A percentile compares a stretch with the other conserved stretches of the same genome.
Conservation (phyloP, 129 eudicot species). For the Saussurea involucrata region DNA sequence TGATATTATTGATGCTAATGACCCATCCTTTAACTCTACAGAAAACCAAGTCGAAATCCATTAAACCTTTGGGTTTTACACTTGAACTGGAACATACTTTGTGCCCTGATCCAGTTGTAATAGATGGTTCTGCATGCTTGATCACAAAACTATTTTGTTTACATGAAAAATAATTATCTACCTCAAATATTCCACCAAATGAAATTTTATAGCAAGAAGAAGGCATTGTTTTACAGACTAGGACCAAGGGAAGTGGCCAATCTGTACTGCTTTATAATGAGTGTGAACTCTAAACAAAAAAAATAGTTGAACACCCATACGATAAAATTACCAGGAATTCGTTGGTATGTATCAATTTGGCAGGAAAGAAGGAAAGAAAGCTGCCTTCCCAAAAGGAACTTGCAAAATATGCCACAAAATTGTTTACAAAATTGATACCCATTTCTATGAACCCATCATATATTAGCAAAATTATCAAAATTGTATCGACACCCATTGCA, state of each 20-base stretch:
- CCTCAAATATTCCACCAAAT: neutral
- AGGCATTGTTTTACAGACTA: neutral
- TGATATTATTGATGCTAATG: neutral
- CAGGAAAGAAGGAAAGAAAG: constrained; percentile 93
- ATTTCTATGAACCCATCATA: too few relatives aligned
- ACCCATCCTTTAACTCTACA: neutral
- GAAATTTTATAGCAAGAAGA: neutral
- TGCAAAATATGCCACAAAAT: constrained; percentile 24
- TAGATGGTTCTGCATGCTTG: too few relatives aligned
- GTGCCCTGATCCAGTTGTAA: neutral
- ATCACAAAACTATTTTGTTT: too few relatives aligned
- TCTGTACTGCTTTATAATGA: neutral
- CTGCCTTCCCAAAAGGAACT: constrained; percentile 95
- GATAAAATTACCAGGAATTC: constrained; percentile 62
- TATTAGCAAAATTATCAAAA: too few relatives aligned
- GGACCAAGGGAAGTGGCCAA: neutral
- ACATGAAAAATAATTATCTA: too few relatives aligned
- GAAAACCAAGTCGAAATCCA: neutral
- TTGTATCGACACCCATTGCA: too few relatives aligned
- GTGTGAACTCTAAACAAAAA: neutral
- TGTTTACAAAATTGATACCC: too few relatives aligned
- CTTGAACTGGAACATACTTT: neutral
- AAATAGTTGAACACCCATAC: neutral
- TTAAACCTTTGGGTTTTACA: neutral
- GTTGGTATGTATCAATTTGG: constrained; percentile 78